Evolutionary conservation across 768 basidiomycete genomes (phyloP).

Genomic region (Rhizopogon rudus): DNA sequence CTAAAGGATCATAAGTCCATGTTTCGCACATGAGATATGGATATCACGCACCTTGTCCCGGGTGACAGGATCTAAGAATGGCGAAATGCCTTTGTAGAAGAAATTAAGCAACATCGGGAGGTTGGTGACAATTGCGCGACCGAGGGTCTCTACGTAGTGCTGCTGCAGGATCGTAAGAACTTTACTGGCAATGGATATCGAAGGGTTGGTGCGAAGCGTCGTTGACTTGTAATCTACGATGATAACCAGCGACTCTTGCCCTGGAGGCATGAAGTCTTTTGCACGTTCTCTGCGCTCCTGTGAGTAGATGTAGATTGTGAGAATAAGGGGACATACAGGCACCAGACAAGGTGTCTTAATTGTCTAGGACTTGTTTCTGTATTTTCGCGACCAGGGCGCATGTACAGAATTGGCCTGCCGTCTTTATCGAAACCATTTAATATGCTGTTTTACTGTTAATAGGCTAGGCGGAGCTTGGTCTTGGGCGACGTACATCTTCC

Average conservation of each 20-base stretch:
- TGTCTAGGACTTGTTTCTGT: conserved; percentile 75
- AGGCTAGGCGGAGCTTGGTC: neutral
- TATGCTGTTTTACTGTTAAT: conserved; percentile 39
- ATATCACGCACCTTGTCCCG: conserved; percentile 64
- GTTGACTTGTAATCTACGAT: conserved; percentile 83
- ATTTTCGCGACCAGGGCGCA: conserved; percentile 86
- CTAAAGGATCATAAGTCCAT: conserved; percentile 27
- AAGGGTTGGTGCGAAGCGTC: conserved; percentile 79
- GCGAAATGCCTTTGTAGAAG: conserved; percentile 80
- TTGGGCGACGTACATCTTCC: conserved; percentile 67
- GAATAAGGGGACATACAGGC: conserved; percentile 50
- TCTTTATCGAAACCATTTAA: conserved; percentile 83
- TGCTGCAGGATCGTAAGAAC: conserved; percentile 77
- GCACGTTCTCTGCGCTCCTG: conserved; percentile 64
- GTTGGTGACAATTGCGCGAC: conserved; percentile 79
- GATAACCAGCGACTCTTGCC: conserved; percentile 79
- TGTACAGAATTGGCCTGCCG: conserved; percentile 83
- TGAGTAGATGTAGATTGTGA: conserved; percentile 3
- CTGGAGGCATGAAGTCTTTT: conserved; percentile 82
- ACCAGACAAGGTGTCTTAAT: conserved; percentile 82
- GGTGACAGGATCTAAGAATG: conserved; percentile 85
- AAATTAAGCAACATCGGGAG: conserved; percentile 70
- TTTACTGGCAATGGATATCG: conserved; percentile 75
- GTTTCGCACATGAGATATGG: neutral
- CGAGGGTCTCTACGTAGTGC: conserved; percentile 87